Evolutionary conservation across 805 yeast genomes (phyloP).

Genomic region (Blastobotrys attinorum): DNA sequence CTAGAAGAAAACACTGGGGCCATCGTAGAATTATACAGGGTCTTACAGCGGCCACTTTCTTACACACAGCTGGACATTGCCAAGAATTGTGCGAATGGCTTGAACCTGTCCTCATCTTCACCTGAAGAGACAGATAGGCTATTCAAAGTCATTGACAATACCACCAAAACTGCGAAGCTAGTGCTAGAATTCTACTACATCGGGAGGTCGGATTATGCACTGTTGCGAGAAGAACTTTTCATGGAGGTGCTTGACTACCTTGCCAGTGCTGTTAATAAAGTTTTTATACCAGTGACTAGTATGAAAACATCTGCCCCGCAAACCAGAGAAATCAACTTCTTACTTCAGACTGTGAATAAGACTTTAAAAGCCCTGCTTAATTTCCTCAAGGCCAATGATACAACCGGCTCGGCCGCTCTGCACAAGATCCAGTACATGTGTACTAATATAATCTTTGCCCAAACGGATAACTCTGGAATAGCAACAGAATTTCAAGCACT

Average conservation of each 20-base stretch:
- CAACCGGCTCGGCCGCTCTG: neutral
- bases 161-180: neutral
- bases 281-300: neutral
- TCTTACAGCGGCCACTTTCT: neutral
- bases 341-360: neutral
- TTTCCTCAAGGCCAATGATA: neutral
- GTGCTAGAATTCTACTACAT: neutral
- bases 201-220: neutral
- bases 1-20: neutral
- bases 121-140: neutral
- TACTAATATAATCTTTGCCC: neutral
- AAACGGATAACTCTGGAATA: neutral
- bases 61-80: neutral
- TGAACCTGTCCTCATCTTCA: neutral
- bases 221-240: neutral
- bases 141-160: neutral
- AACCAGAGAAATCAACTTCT: neutral
- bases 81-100: neutral
- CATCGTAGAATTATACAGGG: neutral
- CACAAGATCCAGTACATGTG: neutral
- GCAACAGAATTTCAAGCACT: neutral
- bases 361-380: neutral
- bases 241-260: neutral
- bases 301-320: neutral
- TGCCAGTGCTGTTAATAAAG: neutral